Percentiles rank a stretch among this genome's conserved stretches.
These are phyloP conservation scores for Plantago lanceolata DNA, from an alignment of 305 asterid species.

Conservation along the genomic window DNA sequence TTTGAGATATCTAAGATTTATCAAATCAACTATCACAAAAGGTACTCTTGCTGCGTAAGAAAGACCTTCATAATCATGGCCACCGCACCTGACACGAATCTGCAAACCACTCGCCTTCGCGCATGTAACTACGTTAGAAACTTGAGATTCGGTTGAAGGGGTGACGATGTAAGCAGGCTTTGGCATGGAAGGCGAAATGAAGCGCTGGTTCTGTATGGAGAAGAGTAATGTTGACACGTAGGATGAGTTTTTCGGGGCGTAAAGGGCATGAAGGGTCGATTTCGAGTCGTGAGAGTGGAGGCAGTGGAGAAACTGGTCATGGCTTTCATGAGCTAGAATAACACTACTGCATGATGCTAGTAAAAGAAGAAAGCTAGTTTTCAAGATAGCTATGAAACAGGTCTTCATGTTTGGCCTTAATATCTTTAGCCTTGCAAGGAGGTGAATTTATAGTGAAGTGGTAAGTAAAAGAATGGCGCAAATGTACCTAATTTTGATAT, in stretches of 20 bases:
- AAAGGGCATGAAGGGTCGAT: conserved; percentile 21
- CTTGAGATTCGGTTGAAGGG: conserved; percentile 29
- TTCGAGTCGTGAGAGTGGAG: conserved; percentile 23
- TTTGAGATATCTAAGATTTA: conserved; percentile 24
- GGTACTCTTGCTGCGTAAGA: conserved; percentile 32
- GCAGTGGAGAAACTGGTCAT: conserved; percentile 27
- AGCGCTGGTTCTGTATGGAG: conserved; percentile 37
- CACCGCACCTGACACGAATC: conserved; percentile 33
- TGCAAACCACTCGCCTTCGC: conserved; percentile 24
- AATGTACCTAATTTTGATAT: background rate
- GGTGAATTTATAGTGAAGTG: conserved; percentile 4
- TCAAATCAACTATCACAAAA: conserved; percentile 31
- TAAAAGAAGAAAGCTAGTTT: conserved; percentile 9
- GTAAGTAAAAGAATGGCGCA: background rate
- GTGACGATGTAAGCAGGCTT: conserved; percentile 33
- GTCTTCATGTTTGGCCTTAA: conserved; percentile 10
- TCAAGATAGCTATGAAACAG: background rate
- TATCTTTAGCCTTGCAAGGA: background rate
- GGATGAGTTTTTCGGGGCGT: conserved; percentile 27
- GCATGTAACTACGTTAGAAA: conserved; percentile 29
- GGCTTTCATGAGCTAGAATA: conserved; percentile 12
- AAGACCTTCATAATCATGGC: conserved; percentile 46
- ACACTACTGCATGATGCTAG: conserved; percentile 2
- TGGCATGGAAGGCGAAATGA: conserved; percentile 29
- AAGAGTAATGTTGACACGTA: conserved; percentile 30